These are phyloP conservation scores for Zymoseptoria crescenta DNA, from an alignment of 2,329 filamentous ascomycete species.

Conservation along the genomic window DNA sequence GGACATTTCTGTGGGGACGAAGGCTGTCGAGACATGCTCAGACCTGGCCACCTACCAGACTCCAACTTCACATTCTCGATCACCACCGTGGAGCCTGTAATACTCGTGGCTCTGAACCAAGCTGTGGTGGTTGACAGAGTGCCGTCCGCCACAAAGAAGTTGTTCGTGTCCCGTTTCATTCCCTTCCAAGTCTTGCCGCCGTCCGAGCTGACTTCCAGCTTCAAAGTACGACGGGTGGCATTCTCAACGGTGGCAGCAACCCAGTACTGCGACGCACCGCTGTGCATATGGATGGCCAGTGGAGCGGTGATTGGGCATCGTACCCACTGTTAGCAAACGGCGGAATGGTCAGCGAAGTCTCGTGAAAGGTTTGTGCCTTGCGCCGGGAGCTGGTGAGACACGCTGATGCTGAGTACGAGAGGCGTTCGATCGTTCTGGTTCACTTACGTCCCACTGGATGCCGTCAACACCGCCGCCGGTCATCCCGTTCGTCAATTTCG, in stretches of 20 bases:
- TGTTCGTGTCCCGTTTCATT: conserved; percentile 15
- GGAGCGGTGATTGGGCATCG: neutral
- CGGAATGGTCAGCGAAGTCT: no score
- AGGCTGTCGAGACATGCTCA: neutral
- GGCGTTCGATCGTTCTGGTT: no score
- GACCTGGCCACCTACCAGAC: neutral
- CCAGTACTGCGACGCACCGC: conserved; percentile 12
- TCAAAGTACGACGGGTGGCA: conserved; percentile 14
- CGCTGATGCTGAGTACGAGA: no score
- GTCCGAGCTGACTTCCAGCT: conserved; percentile 17
- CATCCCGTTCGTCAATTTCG: neutral
- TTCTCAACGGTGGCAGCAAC: conserved; percentile 20
- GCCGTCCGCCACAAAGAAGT: conserved; percentile 17
- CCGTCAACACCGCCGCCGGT: neutral
- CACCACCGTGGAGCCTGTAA: neutral
- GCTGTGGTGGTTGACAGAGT: conserved; percentile 8
- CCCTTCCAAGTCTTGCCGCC: conserved; percentile 17
- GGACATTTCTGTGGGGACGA: neutral
- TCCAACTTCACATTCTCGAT: neutral
- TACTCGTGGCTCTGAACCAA: conserved; percentile 14
- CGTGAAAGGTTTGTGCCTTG: no score
- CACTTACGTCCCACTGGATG: neutral
- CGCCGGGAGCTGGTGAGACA: no score
- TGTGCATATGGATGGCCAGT: neutral
- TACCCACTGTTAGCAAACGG: neutral